phyloP scores from a whole-genome alignment of 2,329 filamentous ascomycete species.

The Talaromyces funiculosus region DNA sequence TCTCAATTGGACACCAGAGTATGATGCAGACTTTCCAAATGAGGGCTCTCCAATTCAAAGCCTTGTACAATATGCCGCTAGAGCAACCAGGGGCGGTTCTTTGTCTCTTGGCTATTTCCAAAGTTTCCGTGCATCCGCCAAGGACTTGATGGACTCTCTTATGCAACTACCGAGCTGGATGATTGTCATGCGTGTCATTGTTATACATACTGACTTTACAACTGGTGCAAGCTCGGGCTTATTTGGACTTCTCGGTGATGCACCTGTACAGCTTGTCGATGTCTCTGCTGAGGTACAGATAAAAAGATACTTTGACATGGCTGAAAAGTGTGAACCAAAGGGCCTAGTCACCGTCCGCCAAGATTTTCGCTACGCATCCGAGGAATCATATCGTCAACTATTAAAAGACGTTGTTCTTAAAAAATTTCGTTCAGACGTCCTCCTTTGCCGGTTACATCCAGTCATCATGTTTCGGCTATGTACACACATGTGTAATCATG shows the following conservation, averaged over 20 bases:
- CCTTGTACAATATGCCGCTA: conserved; percentile 1
- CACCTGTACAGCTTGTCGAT: conserved; percentile 4
- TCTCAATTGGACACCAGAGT: neutral
- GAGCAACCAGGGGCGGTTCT: neutral
- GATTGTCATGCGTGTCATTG: conserved; percentile 2
- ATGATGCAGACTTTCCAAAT: neutral
- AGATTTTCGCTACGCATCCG: neutral
- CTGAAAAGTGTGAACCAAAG: neutral
- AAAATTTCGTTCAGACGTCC: neutral
- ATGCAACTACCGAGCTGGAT: neutral
- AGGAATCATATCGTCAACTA: neutral
- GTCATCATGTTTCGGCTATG: conserved; percentile 9
- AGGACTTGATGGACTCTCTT: neutral
- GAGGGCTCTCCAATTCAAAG: neutral
- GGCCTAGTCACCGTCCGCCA: conserved; percentile 1
- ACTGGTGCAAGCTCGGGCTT: neutral
- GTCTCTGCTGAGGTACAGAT: neutral
- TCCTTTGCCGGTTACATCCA: neutral
- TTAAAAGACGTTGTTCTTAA: neutral
- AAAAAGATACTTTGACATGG: neutral
- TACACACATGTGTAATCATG: conserved; percentile 4
- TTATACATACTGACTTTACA: conserved; percentile 4
- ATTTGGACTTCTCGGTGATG: conserved; percentile 2
- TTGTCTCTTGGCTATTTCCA: neutral
- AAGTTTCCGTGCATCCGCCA: neutral